Conservation (phyloP, 192 early-diverging fungal species). For the Diversispora eburnea region DNA sequence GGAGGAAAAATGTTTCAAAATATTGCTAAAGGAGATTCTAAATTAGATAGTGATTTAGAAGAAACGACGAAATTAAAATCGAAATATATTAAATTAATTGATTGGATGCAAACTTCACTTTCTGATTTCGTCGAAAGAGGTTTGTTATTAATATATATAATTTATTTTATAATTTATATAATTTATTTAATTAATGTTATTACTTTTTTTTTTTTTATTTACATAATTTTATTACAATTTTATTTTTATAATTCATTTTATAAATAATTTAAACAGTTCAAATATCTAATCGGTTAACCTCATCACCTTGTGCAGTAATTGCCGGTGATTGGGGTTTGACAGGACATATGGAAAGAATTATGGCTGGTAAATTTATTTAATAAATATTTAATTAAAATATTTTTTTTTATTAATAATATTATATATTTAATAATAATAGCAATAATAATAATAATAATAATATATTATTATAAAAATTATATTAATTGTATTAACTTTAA, state of each 20-base stretch:
- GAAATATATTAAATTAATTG: constrained; percentile 51
- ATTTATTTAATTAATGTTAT: neutral
- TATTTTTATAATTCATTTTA: neutral
- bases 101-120: constrained; percentile 53
- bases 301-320: constrained; percentile 72
- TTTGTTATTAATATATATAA: neutral
- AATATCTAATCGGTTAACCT: constrained; percentile 74
- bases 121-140: constrained; percentile 50
- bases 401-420: neutral
- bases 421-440: neutral
- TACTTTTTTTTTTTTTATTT: too few relatives aligned
- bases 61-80: constrained; percentile 47
- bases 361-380: constrained; percentile 36
- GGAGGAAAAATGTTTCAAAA: constrained; percentile 78
- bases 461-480: too few relatives aligned
- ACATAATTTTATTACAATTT: neutral
- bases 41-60: constrained; percentile 54
- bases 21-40: constrained; percentile 60
- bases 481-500: neutral
- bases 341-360: constrained; percentile 60
- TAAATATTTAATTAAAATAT: neutral
- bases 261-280: constrained; percentile 47
- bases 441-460: neutral
- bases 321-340: constrained; percentile 59
- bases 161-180: too few relatives aligned